These are phyloP conservation scores for Aspergillus puulaauensis DNA, from an alignment of 2,329 filamentous ascomycete species.

Conservation along the genomic window DNA sequence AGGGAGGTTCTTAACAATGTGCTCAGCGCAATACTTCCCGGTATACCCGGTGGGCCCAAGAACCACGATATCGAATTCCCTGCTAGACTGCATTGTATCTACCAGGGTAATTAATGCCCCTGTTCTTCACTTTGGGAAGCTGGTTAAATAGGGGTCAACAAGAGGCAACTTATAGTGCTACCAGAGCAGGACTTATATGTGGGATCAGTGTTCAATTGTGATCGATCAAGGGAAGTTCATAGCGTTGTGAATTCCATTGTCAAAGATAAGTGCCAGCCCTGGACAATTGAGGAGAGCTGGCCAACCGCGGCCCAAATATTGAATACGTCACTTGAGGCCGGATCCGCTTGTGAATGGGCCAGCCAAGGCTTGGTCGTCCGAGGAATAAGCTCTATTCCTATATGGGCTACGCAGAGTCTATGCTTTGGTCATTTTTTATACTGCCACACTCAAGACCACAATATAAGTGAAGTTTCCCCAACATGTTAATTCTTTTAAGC, in stretches of 20 bases:
- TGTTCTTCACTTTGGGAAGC: background rate
- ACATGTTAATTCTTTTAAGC: too few species aligned
- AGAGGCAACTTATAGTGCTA: background rate
- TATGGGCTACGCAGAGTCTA: too few species aligned
- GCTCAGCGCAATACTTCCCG: constrained; percentile 71
- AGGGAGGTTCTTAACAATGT: constrained; percentile 69
- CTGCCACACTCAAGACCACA: too few species aligned
- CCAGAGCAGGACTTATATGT: background rate
- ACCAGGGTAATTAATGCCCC: background rate
- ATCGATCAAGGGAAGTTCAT: background rate
- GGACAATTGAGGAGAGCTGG: too few species aligned
- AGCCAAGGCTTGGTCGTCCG: background rate
- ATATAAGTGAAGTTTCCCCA: too few species aligned
- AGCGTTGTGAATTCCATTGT: background rate
- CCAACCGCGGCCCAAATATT: background rate
- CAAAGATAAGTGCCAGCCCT: background rate
- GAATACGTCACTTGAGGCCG: background rate
- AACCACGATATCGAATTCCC: constrained; percentile 65
- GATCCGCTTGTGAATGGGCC: background rate
- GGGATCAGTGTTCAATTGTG: background rate
- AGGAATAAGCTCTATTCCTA: too few species aligned
- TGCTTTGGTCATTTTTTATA: background rate
- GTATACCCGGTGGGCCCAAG: constrained; percentile 79
- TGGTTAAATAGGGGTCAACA: background rate
- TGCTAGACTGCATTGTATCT: constrained; percentile 40